Evolutionary conservation across 345 rosid species (phyloP).

Genomic region (Populus davidiana): DNA sequence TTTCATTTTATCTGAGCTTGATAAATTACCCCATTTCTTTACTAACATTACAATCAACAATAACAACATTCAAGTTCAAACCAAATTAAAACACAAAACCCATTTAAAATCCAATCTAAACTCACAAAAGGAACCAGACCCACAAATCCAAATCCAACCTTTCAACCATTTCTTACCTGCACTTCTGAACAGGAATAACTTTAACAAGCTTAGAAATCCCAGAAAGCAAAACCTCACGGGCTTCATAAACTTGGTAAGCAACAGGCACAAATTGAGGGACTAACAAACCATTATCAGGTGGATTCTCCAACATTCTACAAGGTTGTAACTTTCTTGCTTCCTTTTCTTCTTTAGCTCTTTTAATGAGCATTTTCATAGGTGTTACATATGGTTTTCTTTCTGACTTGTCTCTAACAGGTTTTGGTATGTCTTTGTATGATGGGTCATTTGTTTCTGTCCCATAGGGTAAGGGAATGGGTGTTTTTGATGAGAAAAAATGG

Average conservation of each 20-base stretch:
- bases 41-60: too few relatives aligned
- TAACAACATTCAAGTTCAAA: background rate
- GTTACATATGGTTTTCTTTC: conserved; percentile 80
- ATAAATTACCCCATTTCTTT: too few relatives aligned
- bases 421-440: conserved; percentile 60
- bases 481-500: conserved; percentile 15
- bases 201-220: conserved; percentile 49
- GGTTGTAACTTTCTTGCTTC: conserved; percentile 64
- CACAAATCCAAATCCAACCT: background rate
- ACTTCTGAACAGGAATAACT: conserved; percentile 55
- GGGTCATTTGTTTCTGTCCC: conserved; percentile 29
- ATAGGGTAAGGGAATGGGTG: background rate
- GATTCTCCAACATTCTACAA: conserved; percentile 58
- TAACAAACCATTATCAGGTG: conserved; percentile 76
- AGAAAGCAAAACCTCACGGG: conserved; percentile 50
- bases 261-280: conserved; percentile 67
- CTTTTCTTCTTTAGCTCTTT: conserved; percentile 62
- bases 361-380: conserved; percentile 67
- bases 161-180: conserved; percentile 39
- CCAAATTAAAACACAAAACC: background rate
- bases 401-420: conserved; percentile 63
- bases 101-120: background rate
- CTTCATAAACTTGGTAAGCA: conserved; percentile 56
- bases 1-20: too few relatives aligned
- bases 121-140: background rate